Base-by-base conservation (phyloP, 768 basidiomycete species). In the Strobilomyces confusus region DNA sequence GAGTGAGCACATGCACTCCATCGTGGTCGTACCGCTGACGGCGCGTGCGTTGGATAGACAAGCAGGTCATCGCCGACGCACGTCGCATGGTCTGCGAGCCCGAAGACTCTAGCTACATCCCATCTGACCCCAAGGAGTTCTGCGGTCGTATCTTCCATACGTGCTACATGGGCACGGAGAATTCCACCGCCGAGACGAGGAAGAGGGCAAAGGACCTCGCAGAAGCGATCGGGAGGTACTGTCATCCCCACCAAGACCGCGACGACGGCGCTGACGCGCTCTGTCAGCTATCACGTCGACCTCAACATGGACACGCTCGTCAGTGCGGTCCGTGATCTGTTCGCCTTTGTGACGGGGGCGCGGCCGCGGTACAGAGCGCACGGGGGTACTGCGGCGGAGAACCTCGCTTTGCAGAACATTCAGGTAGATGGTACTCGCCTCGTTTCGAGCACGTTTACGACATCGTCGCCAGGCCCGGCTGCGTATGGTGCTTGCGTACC, bases 141-240 rank as follows among this genome's bases (percentile, higher is more conserved):
- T 83, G 84, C 25, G 77, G 75, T 49, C 79, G 92, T 23, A 86
- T 98, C 49, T 95, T 99, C 75, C 95, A 98, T 69, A 95, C 95
- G 0, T 97, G 93, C 70, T 99, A 95, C 71, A 98, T 99, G 97
- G 95, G 95, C 6, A 99, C 97, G 0, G 91, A 94, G 69, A 95
- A 98, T 68, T 98, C 95, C 8, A 92, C 87, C 55, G 69, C 69
- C 0, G 97, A 97, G 62, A 98, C 97, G 8, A 76, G 92, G 12
- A 73, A 77, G 56, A 77, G 97, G 32, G 97, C 97, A 1, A 95
- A 91, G 67, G 83, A 88, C 41, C 80, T 99, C 4, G 83, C 90
- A 7, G 79, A 84, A 36, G 88, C 92, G 0, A 95, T 99, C 49
- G 95, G 95, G 64, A 88, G 90, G 95, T 92, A 58, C 48, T 74